Conservation (phyloP, 106 monocot genomes). For the Xerophyta viscosa region DNA sequence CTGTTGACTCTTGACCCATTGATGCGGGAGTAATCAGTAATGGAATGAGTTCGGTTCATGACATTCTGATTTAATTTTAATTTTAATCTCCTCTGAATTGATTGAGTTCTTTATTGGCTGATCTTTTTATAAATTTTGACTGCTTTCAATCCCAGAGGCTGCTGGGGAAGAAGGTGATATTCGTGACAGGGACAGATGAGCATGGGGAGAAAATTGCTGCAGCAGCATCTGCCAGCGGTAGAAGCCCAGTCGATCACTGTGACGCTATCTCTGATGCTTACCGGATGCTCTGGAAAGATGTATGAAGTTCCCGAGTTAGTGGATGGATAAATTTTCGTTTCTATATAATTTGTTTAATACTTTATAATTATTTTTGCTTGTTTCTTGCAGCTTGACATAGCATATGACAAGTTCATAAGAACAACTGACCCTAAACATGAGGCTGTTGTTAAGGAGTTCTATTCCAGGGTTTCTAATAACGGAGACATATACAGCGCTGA, state of each 20-base stretch:
- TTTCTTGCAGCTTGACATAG: constrained; percentile 72
- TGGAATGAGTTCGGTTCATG: no score
- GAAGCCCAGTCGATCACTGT: constrained; percentile 68
- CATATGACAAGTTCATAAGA: constrained; percentile 90
- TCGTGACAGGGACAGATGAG: constrained; percentile 95
- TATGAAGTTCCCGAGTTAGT: no score
- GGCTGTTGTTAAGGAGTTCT: constrained; percentile 86
- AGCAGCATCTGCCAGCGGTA: constrained; percentile 58
- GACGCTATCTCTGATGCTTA: constrained; percentile 71
- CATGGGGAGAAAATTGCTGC: constrained; percentile 97
- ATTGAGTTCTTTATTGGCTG: no score
- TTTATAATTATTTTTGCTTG: neutral
- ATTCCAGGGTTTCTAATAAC: constrained; percentile 69
- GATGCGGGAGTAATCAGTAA: no score
- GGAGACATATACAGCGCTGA: constrained; percentile 91
- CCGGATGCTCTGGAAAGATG: constrained; percentile 78
- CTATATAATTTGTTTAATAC: neutral
- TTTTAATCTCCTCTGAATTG: no score
- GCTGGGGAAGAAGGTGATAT: constrained; percentile 69
- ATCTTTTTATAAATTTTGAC: no score
- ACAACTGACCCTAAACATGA: constrained; percentile 80
- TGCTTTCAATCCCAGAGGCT: constrained; percentile 44
- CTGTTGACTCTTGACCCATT: no score
- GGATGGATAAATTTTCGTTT: neutral
- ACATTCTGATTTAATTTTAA: no score